Evolutionary conservation across 2,329 filamentous ascomycete genomes (phyloP), one percentile per base, ranked within the genome.

Genomic region (Penicillium sp.): DNA sequence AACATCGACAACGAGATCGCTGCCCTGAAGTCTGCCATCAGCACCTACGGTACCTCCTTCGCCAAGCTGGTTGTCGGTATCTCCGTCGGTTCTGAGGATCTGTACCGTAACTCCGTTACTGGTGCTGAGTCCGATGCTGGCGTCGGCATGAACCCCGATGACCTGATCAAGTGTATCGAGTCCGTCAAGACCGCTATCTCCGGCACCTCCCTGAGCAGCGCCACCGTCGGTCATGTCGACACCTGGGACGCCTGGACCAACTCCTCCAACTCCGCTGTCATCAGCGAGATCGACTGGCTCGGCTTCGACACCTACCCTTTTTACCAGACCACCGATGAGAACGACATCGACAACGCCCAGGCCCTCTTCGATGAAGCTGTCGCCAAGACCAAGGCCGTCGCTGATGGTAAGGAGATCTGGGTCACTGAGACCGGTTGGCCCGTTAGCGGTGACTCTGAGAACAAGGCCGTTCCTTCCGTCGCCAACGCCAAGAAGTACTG

Each of bases 351-450:
- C 1, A 81, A 86, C 61, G 87, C 82, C 66, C 68, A 66, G 74
- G 10, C 29, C 19, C 84, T 92, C 50, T 95, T 96, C 80, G 79
- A 87, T 69, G 80, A 83, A 14, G 87, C 90, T 16, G 79, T 89
- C 39, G 76, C 81, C 49, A 80, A 82, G 57, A 90, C 89, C 33
- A 74, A 82, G 60, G 75, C 71, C 16, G 87, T 80, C 45, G 81
- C 84, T 35, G 78, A 81, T 35, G 84, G 84, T 70, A 93, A 92
- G 82, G 80, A 84, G 19, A 84, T 96, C 65, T 95, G 90, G 90
- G 83, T 96, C 61, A 95, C 91, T 27, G 91, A 96, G 82, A 95
- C 91, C 16, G 92, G 92, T 63, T 95, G 90, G 86, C 91, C 92
- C 49, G 86, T 92, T 52, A 86, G 81, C 67, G 92, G 91, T 55